A percentile compares a stretch with the other conserved stretches of the same genome.
Evolutionary conservation across 805 yeast genomes (phyloP).

Genomic region (Suhomyces xylopsoci): DNA sequence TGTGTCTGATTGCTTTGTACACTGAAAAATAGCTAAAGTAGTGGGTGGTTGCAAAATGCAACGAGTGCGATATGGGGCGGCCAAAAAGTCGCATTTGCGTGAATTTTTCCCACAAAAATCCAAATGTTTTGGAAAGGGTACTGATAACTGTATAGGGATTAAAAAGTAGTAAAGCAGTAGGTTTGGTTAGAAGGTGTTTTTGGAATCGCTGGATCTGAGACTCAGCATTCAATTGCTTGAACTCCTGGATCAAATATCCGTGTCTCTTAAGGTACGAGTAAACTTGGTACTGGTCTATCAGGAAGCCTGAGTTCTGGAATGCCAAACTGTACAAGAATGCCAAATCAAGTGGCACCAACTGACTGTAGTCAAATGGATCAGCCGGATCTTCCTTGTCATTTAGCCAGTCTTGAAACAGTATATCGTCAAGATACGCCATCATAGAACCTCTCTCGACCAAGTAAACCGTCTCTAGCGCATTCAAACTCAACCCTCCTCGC

Average conservation of each 20-base stretch:
- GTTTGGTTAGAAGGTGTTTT: not conserved
- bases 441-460: slow-evolving; percentile 73
- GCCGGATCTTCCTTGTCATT: slow-evolving; percentile 9
- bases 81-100: slow-evolving; percentile 7
- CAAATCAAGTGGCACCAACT: slow-evolving; percentile 46
- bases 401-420: slow-evolving; percentile 19
- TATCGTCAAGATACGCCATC: slow-evolving; percentile 25
- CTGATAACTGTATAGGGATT: no score
- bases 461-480: slow-evolving; percentile 69
- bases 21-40: slow-evolving; percentile 24
- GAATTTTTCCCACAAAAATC: not conserved
- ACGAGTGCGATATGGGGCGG: slow-evolving; percentile 10
- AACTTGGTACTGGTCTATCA: slow-evolving; percentile 57
- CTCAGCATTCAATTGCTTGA: slow-evolving; percentile 1
- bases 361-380: slow-evolving; percentile 20
- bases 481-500: slow-evolving; percentile 44
- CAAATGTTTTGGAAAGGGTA: not conserved
- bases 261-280: slow-evolving; percentile 72
- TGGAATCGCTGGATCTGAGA: not conserved
- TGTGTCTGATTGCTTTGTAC: slow-evolving; percentile 20
- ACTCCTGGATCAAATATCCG: slow-evolving; percentile 60
- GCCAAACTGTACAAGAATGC: slow-evolving; percentile 61
- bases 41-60: slow-evolving; percentile 22
- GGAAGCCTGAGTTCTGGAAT: slow-evolving; percentile 33
- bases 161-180: no score